A percentile compares a stretch with the other conserved stretches of the same genome.
Conservation (phyloP, 1,284 basidiomycete species). For the Volvariella surrecta region DNA sequence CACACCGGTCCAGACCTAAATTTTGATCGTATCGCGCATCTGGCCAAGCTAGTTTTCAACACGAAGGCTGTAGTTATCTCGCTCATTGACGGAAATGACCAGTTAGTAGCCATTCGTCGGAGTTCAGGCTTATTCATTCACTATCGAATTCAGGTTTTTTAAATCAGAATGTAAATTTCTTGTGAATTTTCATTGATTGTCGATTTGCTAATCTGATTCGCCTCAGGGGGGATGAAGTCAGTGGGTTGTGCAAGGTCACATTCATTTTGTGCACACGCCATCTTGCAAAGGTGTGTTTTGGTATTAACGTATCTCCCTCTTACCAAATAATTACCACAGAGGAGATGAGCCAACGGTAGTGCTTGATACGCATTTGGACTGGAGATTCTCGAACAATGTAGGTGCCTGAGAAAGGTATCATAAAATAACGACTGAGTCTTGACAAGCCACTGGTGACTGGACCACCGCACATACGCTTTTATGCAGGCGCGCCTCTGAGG, state of each 20-base stretch:
- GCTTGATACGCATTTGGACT: slow-evolving; percentile 74
- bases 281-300: slow-evolving; percentile 62
- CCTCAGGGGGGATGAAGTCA: slow-evolving; percentile 54
- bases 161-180: slow-evolving; percentile 76
- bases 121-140: neutral
- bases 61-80: slow-evolving; percentile 82
- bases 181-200: too few species aligned
- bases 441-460: slow-evolving; percentile 68
- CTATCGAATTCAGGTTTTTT: slow-evolving; percentile 49
- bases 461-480: slow-evolving; percentile 73
- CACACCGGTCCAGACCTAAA: slow-evolving; percentile 80
- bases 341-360: slow-evolving; percentile 86
- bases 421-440: slow-evolving; percentile 5
- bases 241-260: slow-evolving; percentile 49
- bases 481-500: slow-evolving; percentile 84
- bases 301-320: slow-evolving; percentile 2
- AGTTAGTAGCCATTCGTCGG: slow-evolving; percentile 35
- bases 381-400: slow-evolving; percentile 82
- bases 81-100: slow-evolving; percentile 74
- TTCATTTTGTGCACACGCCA: slow-evolving; percentile 79
- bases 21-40: slow-evolving; percentile 86
- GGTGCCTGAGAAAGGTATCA: slow-evolving; percentile 14
- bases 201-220: slow-evolving; percentile 5
- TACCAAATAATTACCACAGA: slow-evolving; percentile 25
- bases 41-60: slow-evolving; percentile 90